A percentile compares a stretch with the other conserved stretches of the same genome.
Conservation (phyloP, 768 basidiomycete genomes). For the Sarcomyxa edulis region DNA sequence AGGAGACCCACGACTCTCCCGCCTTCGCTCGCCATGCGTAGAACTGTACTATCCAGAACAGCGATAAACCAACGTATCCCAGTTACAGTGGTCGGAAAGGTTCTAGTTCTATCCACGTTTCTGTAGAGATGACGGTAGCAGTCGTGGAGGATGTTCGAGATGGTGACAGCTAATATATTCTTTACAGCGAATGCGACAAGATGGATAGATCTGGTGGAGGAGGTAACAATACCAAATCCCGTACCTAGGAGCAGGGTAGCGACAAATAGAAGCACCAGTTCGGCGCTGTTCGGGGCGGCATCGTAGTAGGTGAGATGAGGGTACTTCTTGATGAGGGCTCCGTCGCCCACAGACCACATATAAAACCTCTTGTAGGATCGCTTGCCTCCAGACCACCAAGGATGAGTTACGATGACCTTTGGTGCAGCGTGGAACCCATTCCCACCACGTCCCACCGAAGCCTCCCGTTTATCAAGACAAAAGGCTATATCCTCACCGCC, state of each 20-base stretch:
- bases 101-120: conserved; percentile 27
- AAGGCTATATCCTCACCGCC: conserved; percentile 64
- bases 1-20: conserved; percentile 42
- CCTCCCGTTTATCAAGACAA: conserved; percentile 40
- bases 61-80: conserved; percentile 35
- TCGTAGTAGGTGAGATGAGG: conserved; percentile 42
- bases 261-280: conserved; percentile 29
- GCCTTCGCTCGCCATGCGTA: conserved; percentile 46
- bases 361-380: conserved; percentile 47
- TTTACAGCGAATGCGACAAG: conserved; percentile 14
- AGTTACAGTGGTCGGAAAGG: conserved; percentile 27
- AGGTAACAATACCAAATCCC: conserved; percentile 7
- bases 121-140: conserved; percentile 40
- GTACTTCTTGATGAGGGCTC: conserved; percentile 40
- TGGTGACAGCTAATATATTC: conserved; percentile 21
- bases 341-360: conserved; percentile 57
- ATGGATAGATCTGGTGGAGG: no score
- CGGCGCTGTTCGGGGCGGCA: conserved; percentile 44
- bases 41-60: conserved; percentile 42
- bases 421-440: conserved; percentile 46
- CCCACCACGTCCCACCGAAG: conserved; percentile 24
- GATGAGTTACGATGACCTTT: conserved; percentile 44
- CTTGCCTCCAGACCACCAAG: conserved; percentile 49
- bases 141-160: conserved; percentile 43
- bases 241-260: conserved; percentile 12